Evolutionary conservation across 805 yeast genomes (phyloP).

Genomic region (Sugiyamaella boreocaroliniensis): DNA sequence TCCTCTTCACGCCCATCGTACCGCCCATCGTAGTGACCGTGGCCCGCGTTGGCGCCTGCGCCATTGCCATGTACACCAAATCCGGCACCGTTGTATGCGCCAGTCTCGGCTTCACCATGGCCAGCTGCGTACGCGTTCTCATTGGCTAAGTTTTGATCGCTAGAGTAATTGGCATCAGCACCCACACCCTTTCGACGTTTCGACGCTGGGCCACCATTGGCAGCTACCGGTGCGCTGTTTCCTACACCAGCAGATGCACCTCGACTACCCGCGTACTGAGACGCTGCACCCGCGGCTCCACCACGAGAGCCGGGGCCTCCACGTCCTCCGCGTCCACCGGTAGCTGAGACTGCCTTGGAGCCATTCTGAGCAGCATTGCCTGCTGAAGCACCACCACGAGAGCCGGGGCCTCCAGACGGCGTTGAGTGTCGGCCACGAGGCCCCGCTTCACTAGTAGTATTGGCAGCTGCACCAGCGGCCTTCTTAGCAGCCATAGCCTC

Average conservation of each 20-base stretch:
- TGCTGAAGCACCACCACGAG: not conserved
- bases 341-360: not conserved
- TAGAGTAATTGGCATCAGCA: not conserved
- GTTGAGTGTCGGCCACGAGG: not conserved
- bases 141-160: not conserved
- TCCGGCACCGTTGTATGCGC: constrained; percentile 2
- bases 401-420: not conserved
- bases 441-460: constrained; percentile 11
- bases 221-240: not conserved
- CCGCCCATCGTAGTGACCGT: not conserved
- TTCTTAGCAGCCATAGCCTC: constrained; percentile 89
- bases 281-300: not conserved
- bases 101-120: constrained; percentile 4
- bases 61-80: constrained; percentile 10
- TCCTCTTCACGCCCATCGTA: constrained; percentile 9
- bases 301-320: not conserved
- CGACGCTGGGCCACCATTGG: not conserved
- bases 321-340: constrained; percentile 1
- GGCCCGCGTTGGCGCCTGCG: constrained; percentile 18
- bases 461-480: constrained; percentile 40
- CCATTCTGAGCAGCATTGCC: not conserved
- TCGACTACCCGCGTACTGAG: not conserved
- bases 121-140: constrained; percentile 1
- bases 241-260: not conserved
- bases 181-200: not conserved